A percentile compares a stretch with the other conserved stretches of the same genome.
Evolutionary conservation across 257 asterid genomes (phyloP).

Genomic region (Lycium ferocissimum): DNA sequence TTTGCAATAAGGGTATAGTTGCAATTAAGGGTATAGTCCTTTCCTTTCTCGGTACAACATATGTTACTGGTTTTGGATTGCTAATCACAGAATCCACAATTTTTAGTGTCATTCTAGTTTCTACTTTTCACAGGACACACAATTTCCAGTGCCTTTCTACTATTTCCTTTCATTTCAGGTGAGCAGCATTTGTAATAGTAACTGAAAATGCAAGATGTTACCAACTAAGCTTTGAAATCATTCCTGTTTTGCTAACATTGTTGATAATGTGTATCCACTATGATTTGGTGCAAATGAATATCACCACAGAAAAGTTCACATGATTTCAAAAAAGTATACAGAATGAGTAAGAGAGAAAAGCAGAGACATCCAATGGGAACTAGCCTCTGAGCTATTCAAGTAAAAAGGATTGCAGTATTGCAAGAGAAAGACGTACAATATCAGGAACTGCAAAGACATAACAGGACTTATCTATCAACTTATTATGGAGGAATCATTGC

Average conservation of each 20-base stretch:
- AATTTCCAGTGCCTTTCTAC: conserved; percentile 8
- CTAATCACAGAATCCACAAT: background rate
- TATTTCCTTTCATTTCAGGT: background rate
- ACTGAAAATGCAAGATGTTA: background rate
- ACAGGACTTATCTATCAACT: conserved; percentile 6
- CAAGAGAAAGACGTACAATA: background rate
- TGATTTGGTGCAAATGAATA: background rate
- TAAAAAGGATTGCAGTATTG: background rate
- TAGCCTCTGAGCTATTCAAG: background rate
- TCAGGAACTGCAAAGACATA: background rate
- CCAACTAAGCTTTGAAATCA: background rate
- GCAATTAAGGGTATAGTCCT: background rate
- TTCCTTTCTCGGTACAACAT: background rate
- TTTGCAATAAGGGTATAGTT: background rate
- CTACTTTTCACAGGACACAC: background rate
- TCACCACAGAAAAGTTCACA: background rate
- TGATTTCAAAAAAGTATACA: background rate
- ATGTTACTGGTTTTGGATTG: background rate
- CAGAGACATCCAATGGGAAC: background rate
- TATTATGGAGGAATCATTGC: background rate
- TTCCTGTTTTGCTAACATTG: background rate
- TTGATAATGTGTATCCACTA: background rate
- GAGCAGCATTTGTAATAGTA: background rate
- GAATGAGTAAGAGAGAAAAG: background rate
- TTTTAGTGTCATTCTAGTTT: background rate